Evolutionary conservation across 1,139 yeast genomes (phyloP), one percentile per base, ranked within the genome.

Genomic region (Saccharomyces pastorianus): DNA sequence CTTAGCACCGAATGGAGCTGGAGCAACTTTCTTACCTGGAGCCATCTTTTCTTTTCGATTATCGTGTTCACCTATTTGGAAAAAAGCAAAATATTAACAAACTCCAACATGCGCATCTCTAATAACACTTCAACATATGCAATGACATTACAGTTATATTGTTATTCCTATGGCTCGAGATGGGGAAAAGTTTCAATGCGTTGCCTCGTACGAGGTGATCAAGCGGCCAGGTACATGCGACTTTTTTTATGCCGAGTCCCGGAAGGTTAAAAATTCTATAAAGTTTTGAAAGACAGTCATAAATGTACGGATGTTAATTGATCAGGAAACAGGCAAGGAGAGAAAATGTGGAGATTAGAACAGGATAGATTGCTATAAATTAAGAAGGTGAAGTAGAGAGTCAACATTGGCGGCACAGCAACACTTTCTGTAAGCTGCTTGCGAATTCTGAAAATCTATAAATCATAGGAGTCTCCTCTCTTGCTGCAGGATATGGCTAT

Each of bases 21-120:
- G 93, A 72, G 96, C 96, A 72, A 88, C 95, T 82, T 88, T 88
- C 79, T 80, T 81, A 61, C 75, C 73, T 74, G 87, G 84, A 23
- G 25, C 25, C 25, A 23, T 23, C 25, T 23, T 23, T 23, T 23
- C 3, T 23, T 4, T 23, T 23, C 25, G 5, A 4, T 48, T 55
- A 34, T 48, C 44, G 31, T 28, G 31, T 28, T 28, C 31, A 28
- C 31, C 6, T 4, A 4, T 8, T 28, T 28, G 6, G 31, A 6
- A 28, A 28, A 28, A 28, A n/a, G 7, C 20, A 32, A 32, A 13
- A n/a, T n/a, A n/a, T n/a, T 32, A 32, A 4, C 7, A 32, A 20
- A 13, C n/a, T 13, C 14, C 3, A 20, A 32, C 38, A 32, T 11
- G 38, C 38, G 38, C 38, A 32, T 32, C 8, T 32, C 38, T 32